Base-by-base conservation (phyloP, 306 rosid genomes). In the Vicia villosa region DNA sequence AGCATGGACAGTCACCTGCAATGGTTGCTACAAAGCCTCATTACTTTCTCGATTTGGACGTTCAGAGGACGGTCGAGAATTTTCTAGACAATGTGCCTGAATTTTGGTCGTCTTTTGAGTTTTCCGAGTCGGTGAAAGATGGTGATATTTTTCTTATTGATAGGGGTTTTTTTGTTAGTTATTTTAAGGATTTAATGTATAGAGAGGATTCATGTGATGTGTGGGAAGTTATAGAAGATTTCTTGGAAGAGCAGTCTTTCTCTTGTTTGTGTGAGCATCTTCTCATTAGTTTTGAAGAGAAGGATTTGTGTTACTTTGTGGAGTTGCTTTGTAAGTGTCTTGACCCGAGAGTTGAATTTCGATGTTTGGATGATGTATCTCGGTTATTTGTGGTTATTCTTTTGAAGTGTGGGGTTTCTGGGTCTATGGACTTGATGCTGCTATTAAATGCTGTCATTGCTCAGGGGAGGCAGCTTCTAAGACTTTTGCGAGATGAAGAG, bases 11-110 rank as follows among this genome's bases (percentile, higher is more conserved):
- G 59, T 90, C 98, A 15, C 98, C 97, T 1, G 98, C 96, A 21
- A 81, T 93, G 80, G 97, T 93, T 80, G 97, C 98, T 12, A 93
- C 98, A 0, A 93, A 93, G 80, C 98, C 97, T 73, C 96, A 90
- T 80, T 90, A 90, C 74, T 88, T 93, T 84, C 97, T 86, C 21
- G 92, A 90, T 77, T 82, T 93, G 87, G 97, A 93, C 30, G 76
- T 90, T 49, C 79, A 82, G 71, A 81, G 7, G 73, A 93, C 98
- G 1, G 83, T 93, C 8, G 86, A 84, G 70, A 93, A 90, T 81
- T 93, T 85, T 84, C 78, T 88, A 28, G 84, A 81, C 42, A 71
- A 93, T 78, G 98, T 93, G 16, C 96, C 98, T 47, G 96, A 85
- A 46, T 90, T 93, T 77, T 93, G 98, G 98, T 88, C 91, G 36